Conservation (phyloP, 305 asterid species). For the Fraxinus platypoda region DNA sequence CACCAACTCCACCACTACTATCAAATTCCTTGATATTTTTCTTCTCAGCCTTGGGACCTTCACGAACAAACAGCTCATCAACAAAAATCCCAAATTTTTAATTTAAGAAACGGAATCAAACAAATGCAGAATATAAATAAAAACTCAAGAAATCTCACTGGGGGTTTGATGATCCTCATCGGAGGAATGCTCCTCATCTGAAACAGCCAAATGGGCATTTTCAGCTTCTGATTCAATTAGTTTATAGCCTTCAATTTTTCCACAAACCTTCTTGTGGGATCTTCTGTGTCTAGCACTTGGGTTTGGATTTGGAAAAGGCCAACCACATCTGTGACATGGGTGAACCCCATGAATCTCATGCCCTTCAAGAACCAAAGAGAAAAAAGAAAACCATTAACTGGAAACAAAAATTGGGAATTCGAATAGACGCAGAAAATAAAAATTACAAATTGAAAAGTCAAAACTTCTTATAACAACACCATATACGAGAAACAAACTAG, state of each 20-base stretch:
- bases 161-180: slow-evolving; percentile 57
- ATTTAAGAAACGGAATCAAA: not conserved
- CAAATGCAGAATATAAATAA: not conserved
- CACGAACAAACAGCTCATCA: slow-evolving; percentile 17
- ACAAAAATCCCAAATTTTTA: not conserved
- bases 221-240: slow-evolving; percentile 35
- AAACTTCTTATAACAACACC: not conserved
- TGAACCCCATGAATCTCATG: slow-evolving; percentile 52
- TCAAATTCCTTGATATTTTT: slow-evolving; percentile 29
- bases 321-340: slow-evolving; percentile 77
- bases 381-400: not conserved
- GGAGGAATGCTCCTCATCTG: slow-evolving; percentile 59
- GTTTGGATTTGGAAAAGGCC: slow-evolving; percentile 91
- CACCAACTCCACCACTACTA: slow-evolving; percentile 38
- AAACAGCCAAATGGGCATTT: slow-evolving; percentile 34
- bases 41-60: slow-evolving; percentile 54
- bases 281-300: slow-evolving; percentile 89
- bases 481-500: not conserved
- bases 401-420: slow-evolving; percentile 8
- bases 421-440: not conserved
- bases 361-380: slow-evolving; percentile 47
- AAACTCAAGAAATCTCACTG: slow-evolving; percentile 38
- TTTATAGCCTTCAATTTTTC: slow-evolving; percentile 72
- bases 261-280: slow-evolving; percentile 82
- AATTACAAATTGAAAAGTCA: not conserved